These are phyloP conservation scores for Botrytis byssoidea DNA, from an alignment of 2,329 filamentous ascomycete species.

Conservation along the genomic window DNA sequence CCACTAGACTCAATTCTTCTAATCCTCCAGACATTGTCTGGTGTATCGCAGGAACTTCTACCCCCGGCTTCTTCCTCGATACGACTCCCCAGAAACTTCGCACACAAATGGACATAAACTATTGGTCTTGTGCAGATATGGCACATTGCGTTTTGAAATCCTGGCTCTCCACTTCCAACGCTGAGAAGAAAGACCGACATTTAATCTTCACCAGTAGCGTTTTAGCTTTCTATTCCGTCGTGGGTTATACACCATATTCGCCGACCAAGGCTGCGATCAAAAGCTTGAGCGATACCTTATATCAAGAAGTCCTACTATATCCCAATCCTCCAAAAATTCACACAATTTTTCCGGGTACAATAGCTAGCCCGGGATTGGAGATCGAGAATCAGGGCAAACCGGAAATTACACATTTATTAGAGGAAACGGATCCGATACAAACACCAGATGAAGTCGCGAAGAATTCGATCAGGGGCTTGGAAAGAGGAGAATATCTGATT, in stretches of 20 bases:
- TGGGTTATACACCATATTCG: constrained; percentile 81
- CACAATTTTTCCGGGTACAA: constrained; percentile 80
- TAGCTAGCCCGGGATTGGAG: constrained; percentile 71
- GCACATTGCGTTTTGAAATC: constrained; percentile 73
- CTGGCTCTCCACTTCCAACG: constrained; percentile 61
- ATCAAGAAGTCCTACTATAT: constrained; percentile 83
- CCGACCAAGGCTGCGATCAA: constrained; percentile 84
- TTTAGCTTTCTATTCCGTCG: constrained; percentile 70
- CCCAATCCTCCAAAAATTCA: constrained; percentile 79
- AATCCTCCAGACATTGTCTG: constrained; percentile 80
- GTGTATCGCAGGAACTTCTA: constrained; percentile 77
- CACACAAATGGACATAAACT: constrained; percentile 88
- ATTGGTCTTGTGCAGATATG: constrained; percentile 82
- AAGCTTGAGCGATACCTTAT: constrained; percentile 76
- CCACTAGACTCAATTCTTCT: constrained; percentile 74
- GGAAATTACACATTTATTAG: constrained; percentile 72
- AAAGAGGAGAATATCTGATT: constrained; percentile 77
- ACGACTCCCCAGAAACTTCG: constrained; percentile 64
- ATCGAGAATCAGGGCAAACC: constrained; percentile 79
- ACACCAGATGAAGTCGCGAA: constrained; percentile 75
- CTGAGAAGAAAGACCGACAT: constrained; percentile 60
- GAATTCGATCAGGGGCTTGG: constrained; percentile 68
- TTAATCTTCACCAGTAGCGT: constrained; percentile 85
- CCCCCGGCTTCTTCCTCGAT: constrained; percentile 76
- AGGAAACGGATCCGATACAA: constrained; percentile 78